Percentiles rank a stretch among this genome's conserved stretches.
Evolutionary conservation across 2,329 filamentous ascomycete genomes (phyloP).

Genomic region (Cercospora sesami): DNA sequence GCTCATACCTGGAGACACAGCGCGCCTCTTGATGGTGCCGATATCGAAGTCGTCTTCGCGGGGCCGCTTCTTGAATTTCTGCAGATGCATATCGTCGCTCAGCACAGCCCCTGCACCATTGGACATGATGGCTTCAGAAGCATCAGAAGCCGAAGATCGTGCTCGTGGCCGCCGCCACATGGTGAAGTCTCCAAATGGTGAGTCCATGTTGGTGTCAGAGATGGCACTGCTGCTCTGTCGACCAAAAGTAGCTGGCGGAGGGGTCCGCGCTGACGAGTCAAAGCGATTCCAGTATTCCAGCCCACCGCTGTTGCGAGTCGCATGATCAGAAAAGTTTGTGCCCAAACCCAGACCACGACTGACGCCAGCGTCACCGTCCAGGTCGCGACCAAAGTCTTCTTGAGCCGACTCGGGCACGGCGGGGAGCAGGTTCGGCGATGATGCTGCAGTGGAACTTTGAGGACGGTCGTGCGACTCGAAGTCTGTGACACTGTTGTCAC

Average conservation of each 20-base stretch:
- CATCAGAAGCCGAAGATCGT: constrained; percentile 37
- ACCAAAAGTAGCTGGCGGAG: constrained; percentile 62
- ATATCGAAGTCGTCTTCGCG: constrained; percentile 90
- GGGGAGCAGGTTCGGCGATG: constrained; percentile 66
- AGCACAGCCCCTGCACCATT: constrained; percentile 27
- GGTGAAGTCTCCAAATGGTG: constrained; percentile 47
- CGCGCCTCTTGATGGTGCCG: constrained; percentile 82
- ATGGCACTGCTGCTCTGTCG: constrained; percentile 53
- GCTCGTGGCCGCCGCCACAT: constrained; percentile 36
- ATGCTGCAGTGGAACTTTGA: constrained; percentile 60
- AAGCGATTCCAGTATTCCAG: constrained; percentile 78
- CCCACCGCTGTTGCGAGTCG: constrained; percentile 69
- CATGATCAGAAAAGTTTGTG: constrained; percentile 73
- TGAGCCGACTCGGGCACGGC: constrained; percentile 59
- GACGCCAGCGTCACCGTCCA: constrained; percentile 27
- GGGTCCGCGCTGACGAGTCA: constrained; percentile 63
- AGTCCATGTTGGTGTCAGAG: constrained; percentile 72
- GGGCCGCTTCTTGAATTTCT: constrained; percentile 69
- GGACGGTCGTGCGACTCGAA: constrained; percentile 41
- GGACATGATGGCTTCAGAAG: constrained; percentile 31
- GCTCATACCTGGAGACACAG: constrained; percentile 88
- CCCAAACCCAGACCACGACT: constrained; percentile 49
- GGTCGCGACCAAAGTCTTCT: constrained; percentile 70
- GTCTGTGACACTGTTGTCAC: constrained; percentile 58
- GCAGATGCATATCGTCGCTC: constrained; percentile 38